Base-by-base conservation (phyloP, 2,329 filamentous ascomycete species). In the Trichoderma oligosporum region DNA sequence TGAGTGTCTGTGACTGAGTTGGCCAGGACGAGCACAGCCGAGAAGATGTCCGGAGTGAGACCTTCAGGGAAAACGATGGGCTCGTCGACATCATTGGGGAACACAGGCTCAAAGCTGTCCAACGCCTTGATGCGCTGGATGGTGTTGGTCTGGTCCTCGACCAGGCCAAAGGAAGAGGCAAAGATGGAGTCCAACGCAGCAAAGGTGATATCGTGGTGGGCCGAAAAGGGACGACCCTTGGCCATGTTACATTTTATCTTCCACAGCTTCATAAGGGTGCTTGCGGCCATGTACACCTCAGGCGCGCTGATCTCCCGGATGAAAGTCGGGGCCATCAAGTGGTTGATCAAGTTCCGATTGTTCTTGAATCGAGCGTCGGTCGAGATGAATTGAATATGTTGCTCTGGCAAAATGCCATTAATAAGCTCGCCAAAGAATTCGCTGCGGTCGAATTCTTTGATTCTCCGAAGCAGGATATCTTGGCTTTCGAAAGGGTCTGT, bases 291-390 rank as follows among this genome's bases (percentile, higher is more conserved):
- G 24, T 51, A 51, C 24, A 51, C 47, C 16, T 51, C 47, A n/a
- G 47, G 47, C 16, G 47, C 47, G 47, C 47, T 51, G 47, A 51
- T 14, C 24, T 51, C 47, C 7, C 35, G 24, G 16, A 51, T 51
- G 47, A 51, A 51, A 7, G 47, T 51, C 24, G 47, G 47, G 47
- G 47, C 35, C 47, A 51, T 51, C 47, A 51, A 51, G 47, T 51
- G 47, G 35, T 51, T 51, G 47, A 51, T 51, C 47, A 51, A 31
- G 47, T 22, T 51, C 6, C 47, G 47, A 14, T 51, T 39, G 11
- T 51, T 51, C 35, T 39, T 51, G 47, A 51, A 51, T 18, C 47
- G 47, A 39, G 35, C n/a, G 24, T 51, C 47, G 24, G 35, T 51
- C n/a, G 47, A 51, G 47, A 39, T 51, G 14, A 54, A 42, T 45